Conservation (phyloP, 495 filamentous ascomycete species). For the Penicillium simplicissimum region DNA sequence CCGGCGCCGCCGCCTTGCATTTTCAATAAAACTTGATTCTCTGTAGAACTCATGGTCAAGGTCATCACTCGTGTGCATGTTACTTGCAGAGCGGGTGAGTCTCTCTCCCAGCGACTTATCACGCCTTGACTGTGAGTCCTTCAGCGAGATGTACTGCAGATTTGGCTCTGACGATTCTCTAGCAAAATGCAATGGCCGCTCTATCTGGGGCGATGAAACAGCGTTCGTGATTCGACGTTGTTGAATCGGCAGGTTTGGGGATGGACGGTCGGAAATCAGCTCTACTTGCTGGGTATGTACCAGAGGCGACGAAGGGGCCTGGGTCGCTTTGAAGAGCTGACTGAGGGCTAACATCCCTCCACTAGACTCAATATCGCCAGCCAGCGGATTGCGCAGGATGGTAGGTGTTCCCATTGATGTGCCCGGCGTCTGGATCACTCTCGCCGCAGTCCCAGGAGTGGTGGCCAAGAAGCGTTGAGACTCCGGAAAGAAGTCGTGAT, state of each 20-base stretch:
- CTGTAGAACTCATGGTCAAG: constrained; percentile 51
- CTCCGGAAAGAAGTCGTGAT: constrained; percentile 49
- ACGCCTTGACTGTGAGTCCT: constrained; percentile 49
- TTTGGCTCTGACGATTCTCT: constrained; percentile 49
- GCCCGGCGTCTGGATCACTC: constrained; percentile 33
- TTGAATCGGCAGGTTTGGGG: constrained; percentile 52
- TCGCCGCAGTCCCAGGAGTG: constrained; percentile 46
- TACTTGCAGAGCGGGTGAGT: constrained; percentile 41
- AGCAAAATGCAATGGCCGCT: constrained; percentile 33
- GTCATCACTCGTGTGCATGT: constrained; percentile 41
- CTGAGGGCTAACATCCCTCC: constrained; percentile 51
- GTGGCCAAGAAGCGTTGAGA: constrained; percentile 50
- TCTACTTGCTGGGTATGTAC: constrained; percentile 42
- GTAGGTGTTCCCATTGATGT: constrained; percentile 38
- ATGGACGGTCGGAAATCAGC: constrained; percentile 50
- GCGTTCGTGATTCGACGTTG: constrained; percentile 36
- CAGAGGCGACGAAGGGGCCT: constrained; percentile 54
- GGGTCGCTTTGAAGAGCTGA: constrained; percentile 53
- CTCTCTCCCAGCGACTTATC: constrained; percentile 38
- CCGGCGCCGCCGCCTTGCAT: constrained; percentile 35
- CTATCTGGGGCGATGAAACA: constrained; percentile 45
- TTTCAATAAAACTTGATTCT: constrained; percentile 45
- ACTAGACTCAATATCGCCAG: constrained; percentile 40
- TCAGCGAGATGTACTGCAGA: constrained; percentile 51
- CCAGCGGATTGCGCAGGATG: constrained; percentile 49